Evolutionary conservation across 345 rosid genomes (phyloP), one percentile per base, ranked within the genome.

Genomic region (Citropsis articulata): DNA sequence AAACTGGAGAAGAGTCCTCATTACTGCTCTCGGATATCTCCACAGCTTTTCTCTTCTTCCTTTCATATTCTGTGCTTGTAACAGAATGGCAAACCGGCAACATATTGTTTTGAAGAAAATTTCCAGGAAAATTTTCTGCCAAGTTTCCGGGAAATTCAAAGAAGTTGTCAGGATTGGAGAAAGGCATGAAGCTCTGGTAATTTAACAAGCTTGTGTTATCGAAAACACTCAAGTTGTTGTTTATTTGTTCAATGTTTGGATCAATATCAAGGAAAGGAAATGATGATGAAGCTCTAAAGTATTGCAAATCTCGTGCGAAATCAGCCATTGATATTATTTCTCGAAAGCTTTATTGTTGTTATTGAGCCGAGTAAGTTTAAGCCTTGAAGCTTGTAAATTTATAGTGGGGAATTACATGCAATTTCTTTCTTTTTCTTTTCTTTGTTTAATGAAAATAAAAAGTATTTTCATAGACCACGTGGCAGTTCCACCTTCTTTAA

Each of bases 21-120:
- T 83, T 81, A 31, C 86, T 82, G 28, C 76, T 83, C 66, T 76
- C 88, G 12, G 86, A 83, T 19, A 73, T 56, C 77, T 82, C 89
- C 76, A 62, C 1, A 22, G 76, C 69, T 76, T 84, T 87, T 73
- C 87, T 87, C 77, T 87, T 89, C 75, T 76, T 89, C 73, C 72
- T 75, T 72, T 86, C 86, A 75, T 75, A 80, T 86, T 81, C 82
- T 24, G 83, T 69, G 22, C 2, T 53, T 60, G 81, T 59, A 70
- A 64, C 72, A 35, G 59, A 9, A 7, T 81, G 83, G 62, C 78
- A 74, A 62, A 76, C 73, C 12, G 78, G 84, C n/a, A 70, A 3
- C 2, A 50, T 73, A 69, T 71, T 82, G 76, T 78, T 66, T 33
- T 80, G 84, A 13, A 70, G 53, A 75, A 83, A 76, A 78, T 75